These are phyloP conservation scores for Exidia glandulosa DNA, from an alignment of 768 basidiomycete species.

Conservation along the genomic window DNA sequence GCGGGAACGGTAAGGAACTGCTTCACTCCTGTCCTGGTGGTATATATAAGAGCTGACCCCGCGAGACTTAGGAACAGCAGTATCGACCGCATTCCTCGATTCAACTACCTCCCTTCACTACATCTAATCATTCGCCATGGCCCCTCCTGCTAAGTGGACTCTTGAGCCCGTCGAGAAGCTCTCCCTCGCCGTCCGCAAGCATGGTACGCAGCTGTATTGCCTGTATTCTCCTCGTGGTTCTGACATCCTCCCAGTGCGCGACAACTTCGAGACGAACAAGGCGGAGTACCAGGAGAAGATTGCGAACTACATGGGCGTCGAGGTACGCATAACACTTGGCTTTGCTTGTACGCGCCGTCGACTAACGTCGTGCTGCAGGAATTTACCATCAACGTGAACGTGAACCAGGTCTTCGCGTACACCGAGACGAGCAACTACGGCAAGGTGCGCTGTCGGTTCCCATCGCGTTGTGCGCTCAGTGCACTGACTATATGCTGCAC, in stretches of 20 bases:
- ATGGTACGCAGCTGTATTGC: not conserved
- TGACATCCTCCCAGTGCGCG: not conserved
- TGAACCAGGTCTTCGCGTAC: not conserved
- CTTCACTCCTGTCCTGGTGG: too few species aligned
- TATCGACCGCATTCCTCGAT: not conserved
- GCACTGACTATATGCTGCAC: not conserved
- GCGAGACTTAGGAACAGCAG: not conserved
- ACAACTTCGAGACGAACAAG: not conserved
- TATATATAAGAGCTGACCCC: not conserved
- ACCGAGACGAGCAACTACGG: not conserved
- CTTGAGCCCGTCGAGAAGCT: not conserved
- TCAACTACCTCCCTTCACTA: not conserved
- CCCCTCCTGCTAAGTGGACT: not conserved
- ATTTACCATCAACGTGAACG: not conserved
- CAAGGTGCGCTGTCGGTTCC: not conserved
- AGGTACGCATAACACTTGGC: not conserved
- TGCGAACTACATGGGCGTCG: not conserved
- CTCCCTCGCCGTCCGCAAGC: not conserved
- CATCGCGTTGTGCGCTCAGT: not conserved
- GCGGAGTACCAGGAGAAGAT: not conserved
- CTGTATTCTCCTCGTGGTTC: not conserved
- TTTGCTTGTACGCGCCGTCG: not conserved
- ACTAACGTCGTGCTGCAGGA: not conserved
- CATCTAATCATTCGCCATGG: not conserved
- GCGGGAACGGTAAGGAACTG: too few species aligned